phyloP scores from a whole-genome alignment of 2,329 filamentous ascomycete genomes.

The Domatiomyces globalis region DNA sequence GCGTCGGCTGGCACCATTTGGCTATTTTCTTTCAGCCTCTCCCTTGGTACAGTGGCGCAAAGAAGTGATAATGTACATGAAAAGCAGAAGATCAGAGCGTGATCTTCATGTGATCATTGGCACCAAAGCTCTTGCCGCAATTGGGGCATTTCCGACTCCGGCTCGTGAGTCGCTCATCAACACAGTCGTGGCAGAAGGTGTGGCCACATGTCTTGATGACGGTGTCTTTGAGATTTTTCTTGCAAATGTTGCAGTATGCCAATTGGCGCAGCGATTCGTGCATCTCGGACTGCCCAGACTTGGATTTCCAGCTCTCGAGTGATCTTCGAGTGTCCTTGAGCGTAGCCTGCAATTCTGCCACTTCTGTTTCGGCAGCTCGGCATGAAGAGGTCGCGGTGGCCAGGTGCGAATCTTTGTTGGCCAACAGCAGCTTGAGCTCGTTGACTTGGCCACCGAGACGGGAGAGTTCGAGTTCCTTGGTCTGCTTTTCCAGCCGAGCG shows the following conservation, averaged over 20 bases:
- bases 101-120: conserved; percentile 67
- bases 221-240: conserved; percentile 85
- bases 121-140: conserved; percentile 83
- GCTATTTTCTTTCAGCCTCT: neutral
- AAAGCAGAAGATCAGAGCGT: conserved; percentile 23
- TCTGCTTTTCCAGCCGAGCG: conserved; percentile 56
- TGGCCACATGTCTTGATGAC: conserved; percentile 89
- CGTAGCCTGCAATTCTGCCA: conserved; percentile 64
- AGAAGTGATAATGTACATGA: neutral
- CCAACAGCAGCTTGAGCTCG: conserved; percentile 61
- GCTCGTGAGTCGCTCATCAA: conserved; percentile 76
- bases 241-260: conserved; percentile 83
- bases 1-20: neutral
- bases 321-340: conserved; percentile 70
- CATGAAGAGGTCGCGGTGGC: conserved; percentile 49
- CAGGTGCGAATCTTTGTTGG: conserved; percentile 58
- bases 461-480: conserved; percentile 48
- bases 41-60: neutral
- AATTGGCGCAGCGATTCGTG: conserved; percentile 26
- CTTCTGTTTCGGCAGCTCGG: conserved; percentile 52
- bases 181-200: conserved; percentile 80
- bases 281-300: conserved; percentile 16
- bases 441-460: conserved; percentile 59
- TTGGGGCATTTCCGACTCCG: conserved; percentile 91
- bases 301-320: conserved; percentile 62